Base-by-base conservation (phyloP, 768 basidiomycete genomes). In the Pleurotus cornucopiae region DNA sequence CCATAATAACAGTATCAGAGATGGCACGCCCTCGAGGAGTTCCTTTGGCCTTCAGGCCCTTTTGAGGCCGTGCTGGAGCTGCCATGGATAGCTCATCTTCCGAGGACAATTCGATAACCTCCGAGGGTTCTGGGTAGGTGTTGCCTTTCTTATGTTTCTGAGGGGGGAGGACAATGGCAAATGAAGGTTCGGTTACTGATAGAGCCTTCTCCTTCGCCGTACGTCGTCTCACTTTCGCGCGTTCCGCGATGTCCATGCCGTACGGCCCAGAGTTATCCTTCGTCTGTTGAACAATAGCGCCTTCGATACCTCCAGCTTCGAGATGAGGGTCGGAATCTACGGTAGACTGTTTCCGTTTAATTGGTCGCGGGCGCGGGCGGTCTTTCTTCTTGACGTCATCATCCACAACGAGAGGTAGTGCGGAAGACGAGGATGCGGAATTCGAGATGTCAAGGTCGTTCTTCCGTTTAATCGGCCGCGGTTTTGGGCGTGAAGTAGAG, bases 161-260 rank as follows among this genome's bases (percentile, higher is more conserved):
- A 12, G 49, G 39, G 13, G 51, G 39, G 39, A 21, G 9, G 51
- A 39, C 39, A n/a, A 20, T 13, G 37, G 39, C 16, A 13, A 20
- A 41, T 37, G 18, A 25, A 47, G 46, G 41, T 44, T n/a, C 11
- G 11, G 41, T 2, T 44, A 6, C 41, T 18, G 60, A 21, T 44
- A 58, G 37, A 12, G 23, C 12, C 34, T 41, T n/a, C n/a, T n/a
- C 34, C n/a, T 53, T 30, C 6, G 69, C 53, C 18, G 65, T 71
- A 20, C 81, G 69, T 55, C 77, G 72, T 14, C 82, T 80, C 66
- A 73, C 81, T 62, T 84, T 84, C 48, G 82, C 78, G 14, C 82
- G 74, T 41, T 84, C 82, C n/a, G 82, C 82, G 21, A 83, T 82
- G 58, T 66, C 76, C 43, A 71, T 61, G 4, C 64, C 62, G 45